Conservation (phyloP, 495 filamentous ascomycete genomes). For the Penicillium cinerascens region DNA sequence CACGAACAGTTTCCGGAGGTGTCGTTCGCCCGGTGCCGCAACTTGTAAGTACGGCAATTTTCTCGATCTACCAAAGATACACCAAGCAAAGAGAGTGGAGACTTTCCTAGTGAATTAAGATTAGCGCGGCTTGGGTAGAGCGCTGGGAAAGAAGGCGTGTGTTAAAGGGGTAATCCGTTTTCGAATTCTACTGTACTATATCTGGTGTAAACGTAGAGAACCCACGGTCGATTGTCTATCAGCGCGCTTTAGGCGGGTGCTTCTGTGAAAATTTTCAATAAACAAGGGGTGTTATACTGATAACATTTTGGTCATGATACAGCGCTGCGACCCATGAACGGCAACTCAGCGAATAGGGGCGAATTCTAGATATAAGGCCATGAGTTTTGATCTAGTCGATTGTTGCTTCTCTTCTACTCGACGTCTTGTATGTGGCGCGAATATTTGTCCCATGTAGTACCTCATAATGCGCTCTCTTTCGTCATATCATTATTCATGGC, state of each 20-base stretch:
- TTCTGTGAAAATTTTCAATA: constrained; percentile 3
- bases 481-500: constrained; percentile 1
- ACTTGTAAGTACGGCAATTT: constrained; percentile 1
- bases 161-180: not conserved
- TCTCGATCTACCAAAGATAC: constrained; percentile 1
- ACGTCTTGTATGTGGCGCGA: not conserved
- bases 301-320: not conserved
- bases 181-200: not conserved
- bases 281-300: constrained; percentile 2
- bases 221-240: constrained; percentile 2
- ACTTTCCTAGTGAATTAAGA: constrained; percentile 1
- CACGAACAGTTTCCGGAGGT: constrained; percentile 3
- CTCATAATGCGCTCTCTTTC: constrained; percentile 2
- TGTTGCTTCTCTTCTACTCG: not conserved
- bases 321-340: not conserved
- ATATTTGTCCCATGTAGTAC: not conserved
- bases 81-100: constrained; percentile 3
- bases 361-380: not conserved
- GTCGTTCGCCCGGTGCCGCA: not conserved
- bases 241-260: not conserved
- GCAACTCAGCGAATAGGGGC: not conserved
- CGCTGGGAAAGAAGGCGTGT: not conserved
- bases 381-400: constrained; percentile 1
- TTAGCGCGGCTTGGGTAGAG: constrained; percentile 1
- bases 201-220: not conserved